Evolutionary conservation across 2,329 filamentous ascomycete species (phyloP).

Genomic region (Chaetomiaceae sp.): DNA sequence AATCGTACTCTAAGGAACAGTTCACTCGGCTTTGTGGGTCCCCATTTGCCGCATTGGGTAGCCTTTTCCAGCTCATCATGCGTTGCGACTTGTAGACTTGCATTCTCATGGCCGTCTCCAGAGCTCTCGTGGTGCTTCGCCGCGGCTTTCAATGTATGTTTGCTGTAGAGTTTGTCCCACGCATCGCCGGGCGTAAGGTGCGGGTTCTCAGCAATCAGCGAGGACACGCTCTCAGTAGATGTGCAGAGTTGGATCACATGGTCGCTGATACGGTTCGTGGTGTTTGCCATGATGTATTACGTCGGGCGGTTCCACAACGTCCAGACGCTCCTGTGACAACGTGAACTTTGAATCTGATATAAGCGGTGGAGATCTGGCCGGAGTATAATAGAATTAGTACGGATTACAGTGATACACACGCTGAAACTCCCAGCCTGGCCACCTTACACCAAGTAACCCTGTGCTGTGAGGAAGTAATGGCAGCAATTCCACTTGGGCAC

Average conservation of each 20-base stretch:
- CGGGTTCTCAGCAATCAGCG: conserved; percentile 49
- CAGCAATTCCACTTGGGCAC: too few species aligned
- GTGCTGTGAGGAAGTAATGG: too few species aligned
- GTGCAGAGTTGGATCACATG: conserved; percentile 41
- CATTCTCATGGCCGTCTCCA: not conserved
- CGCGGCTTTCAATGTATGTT: conserved; percentile 19
- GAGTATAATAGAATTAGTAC: too few species aligned
- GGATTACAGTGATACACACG: too few species aligned
- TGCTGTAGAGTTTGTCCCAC: conserved; percentile 49
- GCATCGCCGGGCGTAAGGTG: conserved; percentile 46
- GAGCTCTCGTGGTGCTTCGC: conserved; percentile 11
- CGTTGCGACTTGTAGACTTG: conserved; percentile 14
- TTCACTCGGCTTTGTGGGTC: conserved; percentile 53
- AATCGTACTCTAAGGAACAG: conserved; percentile 55
- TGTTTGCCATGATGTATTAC: conserved; percentile 5
- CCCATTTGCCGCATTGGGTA: conserved; percentile 61
- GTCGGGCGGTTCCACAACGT: not conserved
- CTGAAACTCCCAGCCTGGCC: too few species aligned
- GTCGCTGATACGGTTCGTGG: conserved; percentile 14
- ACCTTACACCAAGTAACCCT: too few species aligned
- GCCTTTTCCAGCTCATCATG: conserved; percentile 47
- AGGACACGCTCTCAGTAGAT: conserved; percentile 49
- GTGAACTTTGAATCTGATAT: too few species aligned
- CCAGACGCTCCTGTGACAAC: too few species aligned
- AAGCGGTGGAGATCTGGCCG: too few species aligned